Conservation (phyloP, 2,329 filamentous ascomycete genomes). For the Ophiosphaerella herpotricha region DNA sequence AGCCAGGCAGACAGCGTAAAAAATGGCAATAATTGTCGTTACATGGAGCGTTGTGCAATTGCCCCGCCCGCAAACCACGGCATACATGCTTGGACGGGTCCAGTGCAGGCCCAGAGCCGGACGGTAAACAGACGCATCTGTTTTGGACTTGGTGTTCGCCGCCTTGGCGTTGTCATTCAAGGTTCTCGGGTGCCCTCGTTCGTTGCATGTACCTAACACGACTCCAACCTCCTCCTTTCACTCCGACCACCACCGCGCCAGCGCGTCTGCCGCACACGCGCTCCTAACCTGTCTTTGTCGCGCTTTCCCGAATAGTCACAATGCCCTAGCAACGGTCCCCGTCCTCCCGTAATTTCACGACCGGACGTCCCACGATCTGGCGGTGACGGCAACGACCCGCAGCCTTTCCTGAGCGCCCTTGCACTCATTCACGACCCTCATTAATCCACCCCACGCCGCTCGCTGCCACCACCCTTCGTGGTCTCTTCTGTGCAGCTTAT, state of each 20-base stretch:
- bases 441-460: conserved; percentile 1
- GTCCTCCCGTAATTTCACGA: conserved; percentile 19
- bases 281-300: conserved; percentile 17
- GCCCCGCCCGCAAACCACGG: too few species aligned
- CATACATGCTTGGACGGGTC: too few species aligned
- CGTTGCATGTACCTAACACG: conserved; percentile 8
- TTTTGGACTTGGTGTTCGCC: conserved; percentile 28
- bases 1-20: too few species aligned
- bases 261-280: conserved; percentile 30
- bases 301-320: conserved; percentile 16
- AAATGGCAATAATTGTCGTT: too few species aligned
- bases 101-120: neutral
- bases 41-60: too few species aligned
- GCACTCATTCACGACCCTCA: conserved; percentile 8
- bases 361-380: conserved; percentile 12
- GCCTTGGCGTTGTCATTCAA: conserved; percentile 32
- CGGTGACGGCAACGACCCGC: conserved; percentile 27
- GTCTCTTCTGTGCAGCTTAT: conserved; percentile 3
- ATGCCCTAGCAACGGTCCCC: conserved; percentile 29
- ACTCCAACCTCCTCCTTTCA: conserved; percentile 40
- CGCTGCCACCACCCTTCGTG: neutral
- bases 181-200: conserved; percentile 20
- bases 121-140: conserved; percentile 28
- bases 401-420: conserved; percentile 2
- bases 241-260: conserved; percentile 20